phyloP scores from a whole-genome alignment of 768 basidiomycete genomes.

The Wakefieldia striispora region DNA sequence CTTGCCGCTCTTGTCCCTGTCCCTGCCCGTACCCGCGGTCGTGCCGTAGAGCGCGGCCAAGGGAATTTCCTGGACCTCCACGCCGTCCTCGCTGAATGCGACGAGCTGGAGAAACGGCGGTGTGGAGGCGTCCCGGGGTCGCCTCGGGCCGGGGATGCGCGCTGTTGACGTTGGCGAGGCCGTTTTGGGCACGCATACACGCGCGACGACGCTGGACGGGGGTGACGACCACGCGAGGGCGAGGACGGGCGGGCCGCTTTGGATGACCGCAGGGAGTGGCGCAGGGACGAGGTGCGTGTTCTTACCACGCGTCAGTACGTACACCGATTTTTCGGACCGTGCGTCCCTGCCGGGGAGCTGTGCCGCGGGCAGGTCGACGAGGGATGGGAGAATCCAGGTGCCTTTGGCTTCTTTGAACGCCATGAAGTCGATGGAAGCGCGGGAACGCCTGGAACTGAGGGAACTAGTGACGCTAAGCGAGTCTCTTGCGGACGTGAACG shows the following conservation, averaged over 20 bases:
- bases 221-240: constrained; percentile 55
- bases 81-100: constrained; percentile 64
- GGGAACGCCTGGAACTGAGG: constrained; percentile 34
- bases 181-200: constrained; percentile 42
- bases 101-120: constrained; percentile 62
- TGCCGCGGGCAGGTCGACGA: constrained; percentile 23
- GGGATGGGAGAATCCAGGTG: constrained; percentile 27
- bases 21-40: constrained; percentile 34
- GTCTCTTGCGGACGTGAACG: constrained; percentile 24
- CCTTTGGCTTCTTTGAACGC: constrained; percentile 35
- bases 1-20: constrained; percentile 36
- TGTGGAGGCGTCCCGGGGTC: neutral
- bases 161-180: constrained; percentile 1
- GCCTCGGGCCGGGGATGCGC: too few species aligned
- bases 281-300: constrained; percentile 65
- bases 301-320: constrained; percentile 68
- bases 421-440: constrained; percentile 45
- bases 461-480: constrained; percentile 22
- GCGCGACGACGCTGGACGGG: constrained; percentile 53
- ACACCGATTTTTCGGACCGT: constrained; percentile 41
- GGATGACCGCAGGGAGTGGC: constrained; percentile 58
- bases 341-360: constrained; percentile 16
- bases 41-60: constrained; percentile 43
- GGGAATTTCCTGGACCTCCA: constrained; percentile 72
- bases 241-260: constrained; percentile 49